A percentile compares a stretch with the other conserved stretches of the same genome.
These are phyloP conservation scores for Aschersonia sp. DNA, from an alignment of 2,329 filamentous ascomycete genomes.

Conservation along the genomic window DNA sequence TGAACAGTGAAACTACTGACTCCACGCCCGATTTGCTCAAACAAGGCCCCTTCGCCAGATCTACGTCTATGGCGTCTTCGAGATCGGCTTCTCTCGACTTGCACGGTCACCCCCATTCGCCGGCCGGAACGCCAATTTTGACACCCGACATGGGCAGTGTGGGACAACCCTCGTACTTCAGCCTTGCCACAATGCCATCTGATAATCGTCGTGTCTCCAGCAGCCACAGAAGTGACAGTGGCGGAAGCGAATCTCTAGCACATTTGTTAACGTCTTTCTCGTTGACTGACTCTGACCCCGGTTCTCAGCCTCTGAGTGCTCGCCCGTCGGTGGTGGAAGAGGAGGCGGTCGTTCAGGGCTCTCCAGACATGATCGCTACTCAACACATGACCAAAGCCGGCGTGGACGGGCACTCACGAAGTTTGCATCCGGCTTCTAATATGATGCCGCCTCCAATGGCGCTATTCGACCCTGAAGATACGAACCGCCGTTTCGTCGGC, in stretches of 20 bases:
- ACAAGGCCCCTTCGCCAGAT: slow-evolving; percentile 76
- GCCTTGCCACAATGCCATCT: slow-evolving; percentile 34
- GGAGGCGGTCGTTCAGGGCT: slow-evolving; percentile 56
- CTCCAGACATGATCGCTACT: slow-evolving; percentile 55
- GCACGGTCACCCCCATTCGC: slow-evolving; percentile 57
- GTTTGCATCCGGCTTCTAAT: slow-evolving; percentile 31
- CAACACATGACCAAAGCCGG: slow-evolving; percentile 14
- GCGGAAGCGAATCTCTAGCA: slow-evolving; percentile 71
- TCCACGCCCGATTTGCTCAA: slow-evolving; percentile 87
- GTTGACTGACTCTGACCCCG: slow-evolving; percentile 44
- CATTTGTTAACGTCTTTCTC: slow-evolving; percentile 72
- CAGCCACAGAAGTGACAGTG: slow-evolving; percentile 80
- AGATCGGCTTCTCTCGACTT: slow-evolving; percentile 89
- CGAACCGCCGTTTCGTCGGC: slow-evolving; percentile 82
- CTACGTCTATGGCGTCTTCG: slow-evolving; percentile 75
- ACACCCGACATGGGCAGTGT: slow-evolving; percentile 53
- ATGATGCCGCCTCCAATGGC: slow-evolving; percentile 90
- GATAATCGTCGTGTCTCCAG: slow-evolving; percentile 56
- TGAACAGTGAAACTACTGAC: slow-evolving; percentile 63
- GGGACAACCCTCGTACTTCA: slow-evolving; percentile 91
- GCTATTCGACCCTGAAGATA: slow-evolving; percentile 89
- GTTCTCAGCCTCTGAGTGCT: slow-evolving; percentile 27
- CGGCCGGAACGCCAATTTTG: slow-evolving; percentile 72
- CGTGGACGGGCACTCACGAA: slow-evolving; percentile 18
- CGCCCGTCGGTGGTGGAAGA: slow-evolving; percentile 59